A percentile compares a stretch with the other conserved stretches of the same genome.
phyloP scores from a whole-genome alignment of 345 rosid species.

The Arabis alpina region DNA sequence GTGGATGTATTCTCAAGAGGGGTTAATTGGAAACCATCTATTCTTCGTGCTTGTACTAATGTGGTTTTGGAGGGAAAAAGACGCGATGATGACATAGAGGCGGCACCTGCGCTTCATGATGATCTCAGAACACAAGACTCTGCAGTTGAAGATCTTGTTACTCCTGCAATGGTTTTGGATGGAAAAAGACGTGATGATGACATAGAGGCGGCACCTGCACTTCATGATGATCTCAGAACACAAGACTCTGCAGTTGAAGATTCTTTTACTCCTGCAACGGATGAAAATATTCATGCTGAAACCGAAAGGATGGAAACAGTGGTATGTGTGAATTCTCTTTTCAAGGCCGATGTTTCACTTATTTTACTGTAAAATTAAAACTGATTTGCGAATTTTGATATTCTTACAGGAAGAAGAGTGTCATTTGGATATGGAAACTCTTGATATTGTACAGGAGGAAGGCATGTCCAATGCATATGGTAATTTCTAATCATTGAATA shows the following conservation, averaged over 20 bases:
- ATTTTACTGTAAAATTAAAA: slow-evolving; percentile 5
- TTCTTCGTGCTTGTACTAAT: slow-evolving; percentile 32
- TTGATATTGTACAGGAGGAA: slow-evolving; percentile 49
- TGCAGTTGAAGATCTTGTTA: slow-evolving; percentile 16
- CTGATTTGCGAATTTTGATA: slow-evolving; percentile 10
- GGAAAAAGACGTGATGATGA: slow-evolving; percentile 12
- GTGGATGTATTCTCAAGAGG: slow-evolving; percentile 20
- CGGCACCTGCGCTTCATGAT: slow-evolving; percentile 1
- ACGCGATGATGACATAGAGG: slow-evolving; percentile 27
- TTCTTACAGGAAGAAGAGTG: slow-evolving; percentile 43
- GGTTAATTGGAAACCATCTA: neutral
- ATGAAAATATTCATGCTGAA: slow-evolving; percentile 20
- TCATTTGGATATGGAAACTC: slow-evolving; percentile 47
- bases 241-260: slow-evolving; percentile 31
- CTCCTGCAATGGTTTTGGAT: slow-evolving; percentile 9
- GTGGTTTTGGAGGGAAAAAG: neutral
- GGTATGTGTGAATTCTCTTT: slow-evolving; percentile 20
- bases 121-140: slow-evolving; percentile 31
- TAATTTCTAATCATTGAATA: slow-evolving; percentile 11
- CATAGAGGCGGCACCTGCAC: slow-evolving; percentile 11
- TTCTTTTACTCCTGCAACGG: slow-evolving; percentile 18
- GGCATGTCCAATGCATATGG: slow-evolving; percentile 37
- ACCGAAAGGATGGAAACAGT: slow-evolving; percentile 13
- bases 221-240: slow-evolving; percentile 25
- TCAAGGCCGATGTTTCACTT: slow-evolving; percentile 4